These are phyloP conservation scores for Gymnopilus junonius DNA, from an alignment of 768 basidiomycete species.

Conservation along the genomic window DNA sequence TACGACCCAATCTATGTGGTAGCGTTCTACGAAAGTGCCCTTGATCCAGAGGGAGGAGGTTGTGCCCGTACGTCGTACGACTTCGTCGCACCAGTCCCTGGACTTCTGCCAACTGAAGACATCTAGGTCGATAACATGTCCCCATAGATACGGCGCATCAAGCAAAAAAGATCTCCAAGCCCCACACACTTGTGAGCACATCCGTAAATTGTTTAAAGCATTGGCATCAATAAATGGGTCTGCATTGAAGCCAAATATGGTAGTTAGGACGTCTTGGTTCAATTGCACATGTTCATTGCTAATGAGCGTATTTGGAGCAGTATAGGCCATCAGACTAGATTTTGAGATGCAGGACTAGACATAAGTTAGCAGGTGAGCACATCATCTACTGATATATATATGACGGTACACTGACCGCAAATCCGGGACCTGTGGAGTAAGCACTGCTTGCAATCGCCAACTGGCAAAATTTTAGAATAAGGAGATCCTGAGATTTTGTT, in stretches of 20 bases:
- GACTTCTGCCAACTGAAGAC: background rate
- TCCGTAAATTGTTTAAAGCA: background rate
- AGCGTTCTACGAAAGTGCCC: too few relatives aligned
- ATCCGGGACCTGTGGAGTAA: too few relatives aligned
- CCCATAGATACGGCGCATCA: background rate
- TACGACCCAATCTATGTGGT: too few relatives aligned
- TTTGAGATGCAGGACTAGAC: too few relatives aligned
- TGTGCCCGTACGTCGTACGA: background rate
- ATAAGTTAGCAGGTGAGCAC: too few relatives aligned
- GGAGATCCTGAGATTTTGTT: too few relatives aligned
- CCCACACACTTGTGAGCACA: background rate
- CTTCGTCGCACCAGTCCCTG: background rate
- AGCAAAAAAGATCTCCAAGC: background rate
- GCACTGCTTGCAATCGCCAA: too few relatives aligned
- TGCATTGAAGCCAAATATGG: background rate
- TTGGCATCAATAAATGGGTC: background rate
- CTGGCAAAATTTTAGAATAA: too few relatives aligned
- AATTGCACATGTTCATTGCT: background rate
- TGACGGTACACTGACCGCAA: too few relatives aligned
- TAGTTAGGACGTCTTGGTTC: background rate
- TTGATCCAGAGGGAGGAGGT: background rate
- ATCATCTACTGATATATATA: too few relatives aligned
- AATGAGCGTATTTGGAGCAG: too few relatives aligned
- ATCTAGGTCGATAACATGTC: background rate
- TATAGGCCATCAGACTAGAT: too few relatives aligned